A percentile compares a stretch with the other conserved stretches of the same genome.
phyloP scores from a whole-genome alignment of 1,284 basidiomycete species.

The Chiua sp. region DNA sequence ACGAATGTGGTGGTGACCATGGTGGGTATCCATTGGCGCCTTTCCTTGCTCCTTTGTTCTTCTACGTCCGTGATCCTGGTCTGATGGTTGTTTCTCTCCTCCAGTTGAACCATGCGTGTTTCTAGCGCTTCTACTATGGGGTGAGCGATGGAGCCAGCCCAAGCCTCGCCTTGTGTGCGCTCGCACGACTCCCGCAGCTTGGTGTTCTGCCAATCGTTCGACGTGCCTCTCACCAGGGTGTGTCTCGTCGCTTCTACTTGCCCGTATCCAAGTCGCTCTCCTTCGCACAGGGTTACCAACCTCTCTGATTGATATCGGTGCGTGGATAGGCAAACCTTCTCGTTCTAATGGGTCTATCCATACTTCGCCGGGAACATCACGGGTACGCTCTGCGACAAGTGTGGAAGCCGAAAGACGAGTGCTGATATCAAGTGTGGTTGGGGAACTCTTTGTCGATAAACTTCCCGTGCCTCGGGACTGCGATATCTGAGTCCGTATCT shows the following conservation, averaged over 20 bases:
- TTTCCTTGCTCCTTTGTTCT: constrained; percentile 13
- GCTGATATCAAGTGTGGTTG: constrained; percentile 2
- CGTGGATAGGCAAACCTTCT: constrained; percentile 45
- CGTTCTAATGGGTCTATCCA: constrained; percentile 49
- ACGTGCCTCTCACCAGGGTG: constrained; percentile 14
- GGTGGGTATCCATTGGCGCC: constrained; percentile 4
- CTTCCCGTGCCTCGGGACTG: constrained; percentile 3
- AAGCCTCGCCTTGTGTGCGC: constrained; percentile 33
- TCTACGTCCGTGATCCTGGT: background rate
- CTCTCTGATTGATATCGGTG: constrained; percentile 8
- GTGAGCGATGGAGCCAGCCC: constrained; percentile 22
- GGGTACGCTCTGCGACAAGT: constrained; percentile 31
- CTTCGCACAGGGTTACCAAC: constrained; percentile 10
- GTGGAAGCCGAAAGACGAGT: constrained; percentile 19
- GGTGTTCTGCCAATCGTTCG: constrained; percentile 28
- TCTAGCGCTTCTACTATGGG: background rate
- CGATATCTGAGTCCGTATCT: background rate
- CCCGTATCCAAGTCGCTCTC: constrained; percentile 20
- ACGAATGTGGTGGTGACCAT: constrained; percentile 4
- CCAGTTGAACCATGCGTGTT: background rate
- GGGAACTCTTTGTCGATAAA: constrained; percentile 12
- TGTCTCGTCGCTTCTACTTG: constrained; percentile 4
- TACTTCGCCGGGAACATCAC: constrained; percentile 44
- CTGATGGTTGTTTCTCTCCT: constrained; percentile 1
- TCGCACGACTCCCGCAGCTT: constrained; percentile 37